A percentile compares a stretch with the other conserved stretches of the same genome.
Evolutionary conservation across 345 rosid genomes (phyloP).

Genomic region (Citrus hindsii): DNA sequence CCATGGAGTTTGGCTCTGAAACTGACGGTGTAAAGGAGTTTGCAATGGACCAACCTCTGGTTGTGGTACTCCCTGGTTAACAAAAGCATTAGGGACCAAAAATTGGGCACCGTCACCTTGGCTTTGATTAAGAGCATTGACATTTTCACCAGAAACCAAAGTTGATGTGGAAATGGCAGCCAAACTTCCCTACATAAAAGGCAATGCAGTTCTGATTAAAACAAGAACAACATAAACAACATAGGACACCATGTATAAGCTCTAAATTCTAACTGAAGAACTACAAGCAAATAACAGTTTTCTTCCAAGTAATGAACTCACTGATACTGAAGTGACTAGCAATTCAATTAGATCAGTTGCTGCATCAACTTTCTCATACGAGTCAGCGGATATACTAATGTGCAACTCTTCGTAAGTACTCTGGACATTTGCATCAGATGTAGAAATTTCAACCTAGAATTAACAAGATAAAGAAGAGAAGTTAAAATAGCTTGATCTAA

Average conservation of each 20-base stretch:
- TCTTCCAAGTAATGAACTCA: constrained; percentile 41
- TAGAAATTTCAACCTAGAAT: constrained; percentile 69
- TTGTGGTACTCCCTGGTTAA: constrained; percentile 33
- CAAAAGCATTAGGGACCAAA: constrained; percentile 9
- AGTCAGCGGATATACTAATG: constrained; percentile 72
- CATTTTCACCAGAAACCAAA: constrained; percentile 37
- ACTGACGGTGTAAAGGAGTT: constrained; percentile 45
- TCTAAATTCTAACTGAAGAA: background rate
- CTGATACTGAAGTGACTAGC: constrained; percentile 73
- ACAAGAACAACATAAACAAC: background rate
- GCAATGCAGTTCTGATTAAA: background rate
- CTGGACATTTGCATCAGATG: constrained; percentile 51
- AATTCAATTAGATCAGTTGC: constrained; percentile 79
- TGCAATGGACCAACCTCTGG: constrained; percentile 25
- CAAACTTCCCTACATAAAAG: constrained; percentile 56
- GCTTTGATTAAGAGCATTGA: constrained; percentile 30
- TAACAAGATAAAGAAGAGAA: background rate
- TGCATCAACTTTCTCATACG: constrained; percentile 84
- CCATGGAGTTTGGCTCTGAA: constrained; percentile 49
- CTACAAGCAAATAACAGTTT: constrained; percentile 3
- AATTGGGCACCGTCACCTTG: constrained; percentile 22
- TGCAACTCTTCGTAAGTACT: constrained; percentile 56
- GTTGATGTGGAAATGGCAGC: constrained; percentile 35
- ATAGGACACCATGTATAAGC: background rate
- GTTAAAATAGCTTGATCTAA: background rate